A percentile compares a stretch with the other conserved stretches of the same genome.
These are phyloP conservation scores for Tetratostichococcus sp. DNA, from an alignment of 139 green algal genomes.

Conservation along the genomic window DNA sequence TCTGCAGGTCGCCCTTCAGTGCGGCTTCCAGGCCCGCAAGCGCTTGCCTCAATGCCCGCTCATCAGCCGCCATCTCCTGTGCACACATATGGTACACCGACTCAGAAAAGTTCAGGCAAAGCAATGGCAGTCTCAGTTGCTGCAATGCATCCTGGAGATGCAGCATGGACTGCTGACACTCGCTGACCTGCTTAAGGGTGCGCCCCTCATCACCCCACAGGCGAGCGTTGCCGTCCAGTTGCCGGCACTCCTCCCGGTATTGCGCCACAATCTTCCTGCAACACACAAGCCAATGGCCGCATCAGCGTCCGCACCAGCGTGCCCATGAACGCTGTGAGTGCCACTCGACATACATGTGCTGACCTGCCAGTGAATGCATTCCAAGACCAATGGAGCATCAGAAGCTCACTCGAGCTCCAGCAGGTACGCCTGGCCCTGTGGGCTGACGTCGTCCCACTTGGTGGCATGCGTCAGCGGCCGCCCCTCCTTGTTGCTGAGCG, in stretches of 20 bases:
- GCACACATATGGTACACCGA: too few relatives aligned
- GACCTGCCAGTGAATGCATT: background rate
- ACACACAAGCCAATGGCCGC: background rate
- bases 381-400: background rate
- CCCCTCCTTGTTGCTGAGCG: conserved; percentile 34
- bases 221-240: conserved; percentile 31
- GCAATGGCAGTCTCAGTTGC: background rate
- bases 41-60: background rate
- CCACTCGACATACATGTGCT: background rate
- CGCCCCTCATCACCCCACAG: conserved; percentile 7
- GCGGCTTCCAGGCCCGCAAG: background rate
- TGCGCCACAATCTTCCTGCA: conserved; percentile 25
- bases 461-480: conserved; percentile 35
- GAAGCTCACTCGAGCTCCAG: conserved; percentile 34
- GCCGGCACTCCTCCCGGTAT: conserved; percentile 30
- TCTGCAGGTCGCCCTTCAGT: background rate
- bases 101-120: too few relatives aligned
- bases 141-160: background rate
- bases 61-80: conserved; percentile 2
- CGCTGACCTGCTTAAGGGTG: background rate
- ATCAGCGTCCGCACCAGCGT: background rate
- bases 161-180: background rate
- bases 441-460: conserved; percentile 48
- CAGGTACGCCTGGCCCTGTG: conserved; percentile 37
- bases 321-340: too few relatives aligned